phyloP scores from a whole-genome alignment of 2,329 filamentous ascomycete genomes.

The Rugonectria rugulosa region DNA sequence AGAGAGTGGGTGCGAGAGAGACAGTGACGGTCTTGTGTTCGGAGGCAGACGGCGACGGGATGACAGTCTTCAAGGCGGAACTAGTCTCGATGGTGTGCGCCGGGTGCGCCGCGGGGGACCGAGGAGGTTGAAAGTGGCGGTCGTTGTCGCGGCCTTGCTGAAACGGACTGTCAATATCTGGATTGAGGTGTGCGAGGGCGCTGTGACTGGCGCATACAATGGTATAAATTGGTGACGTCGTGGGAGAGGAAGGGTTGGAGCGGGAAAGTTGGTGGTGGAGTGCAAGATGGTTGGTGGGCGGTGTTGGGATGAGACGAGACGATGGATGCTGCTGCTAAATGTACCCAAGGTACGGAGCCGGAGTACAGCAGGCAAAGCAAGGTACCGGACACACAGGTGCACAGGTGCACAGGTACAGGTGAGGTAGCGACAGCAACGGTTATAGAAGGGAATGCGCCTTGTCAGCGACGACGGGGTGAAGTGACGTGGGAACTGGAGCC shows the following conservation, averaged over 20 bases:
- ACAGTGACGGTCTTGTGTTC: constrained; percentile 29
- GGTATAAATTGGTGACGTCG: constrained; percentile 11
- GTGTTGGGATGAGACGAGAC: constrained; percentile 27
- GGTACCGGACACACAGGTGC: no score
- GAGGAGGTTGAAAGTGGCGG: constrained; percentile 12
- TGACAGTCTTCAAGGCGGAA: constrained; percentile 31
- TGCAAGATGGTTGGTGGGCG: neutral
- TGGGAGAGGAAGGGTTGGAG: constrained; percentile 1
- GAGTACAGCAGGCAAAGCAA: no score
- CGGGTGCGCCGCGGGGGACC: constrained; percentile 2
- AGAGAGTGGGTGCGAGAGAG: constrained; percentile 25
- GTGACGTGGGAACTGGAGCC: constrained; percentile 34
- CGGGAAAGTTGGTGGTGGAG: neutral
- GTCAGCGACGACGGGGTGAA: constrained; percentile 34
- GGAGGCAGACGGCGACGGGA: constrained; percentile 30
- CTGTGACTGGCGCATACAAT: constrained; percentile 13
- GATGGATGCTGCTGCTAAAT: no score
- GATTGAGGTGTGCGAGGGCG: neutral
- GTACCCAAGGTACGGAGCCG: no score
- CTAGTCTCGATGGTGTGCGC: constrained; percentile 21
- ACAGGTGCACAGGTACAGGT: no score
- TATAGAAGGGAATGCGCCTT: constrained; percentile 25
- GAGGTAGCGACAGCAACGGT: constrained; percentile 7
- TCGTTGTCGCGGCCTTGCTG: constrained; percentile 9
- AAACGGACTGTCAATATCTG: neutral